These are phyloP conservation scores for Heteromeles arbutifolia DNA, from an alignment of 306 rosid genomes.

Conservation along the genomic window DNA sequence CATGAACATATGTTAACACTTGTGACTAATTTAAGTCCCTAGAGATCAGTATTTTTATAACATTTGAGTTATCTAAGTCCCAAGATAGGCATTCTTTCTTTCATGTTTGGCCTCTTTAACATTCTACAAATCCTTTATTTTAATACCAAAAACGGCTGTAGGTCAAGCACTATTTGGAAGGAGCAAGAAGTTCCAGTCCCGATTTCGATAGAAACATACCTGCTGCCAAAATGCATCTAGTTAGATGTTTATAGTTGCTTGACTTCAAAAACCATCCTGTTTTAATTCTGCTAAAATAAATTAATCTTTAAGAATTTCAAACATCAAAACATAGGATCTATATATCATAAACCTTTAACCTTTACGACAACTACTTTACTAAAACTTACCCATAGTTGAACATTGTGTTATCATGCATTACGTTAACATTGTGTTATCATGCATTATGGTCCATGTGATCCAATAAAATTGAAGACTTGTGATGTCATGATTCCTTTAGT, in stretches of 20 bases:
- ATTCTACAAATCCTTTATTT: not conserved
- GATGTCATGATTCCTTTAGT: conserved; percentile 1
- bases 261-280: not conserved
- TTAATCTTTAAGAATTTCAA: not conserved
- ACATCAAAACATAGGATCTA: not conserved
- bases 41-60: not conserved
- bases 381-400: not conserved
- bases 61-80: not conserved
- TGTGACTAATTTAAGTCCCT: not conserved
- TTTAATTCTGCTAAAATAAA: not conserved
- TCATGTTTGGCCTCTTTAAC: not conserved
- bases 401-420: not conserved
- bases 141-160: not conserved
- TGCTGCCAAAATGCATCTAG: not conserved
- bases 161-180: not conserved
- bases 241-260: not conserved
- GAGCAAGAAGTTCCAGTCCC: not conserved
- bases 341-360: not conserved
- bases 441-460: not conserved
- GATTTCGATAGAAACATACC: not conserved
- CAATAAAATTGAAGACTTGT: not conserved
- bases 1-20: not conserved
- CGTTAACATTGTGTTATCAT: not conserved
- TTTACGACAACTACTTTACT: not conserved
- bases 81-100: not conserved